Evolutionary conservation across 192 early-diverging fungal species (phyloP).

Genomic region (Rhizophagus clarus): DNA sequence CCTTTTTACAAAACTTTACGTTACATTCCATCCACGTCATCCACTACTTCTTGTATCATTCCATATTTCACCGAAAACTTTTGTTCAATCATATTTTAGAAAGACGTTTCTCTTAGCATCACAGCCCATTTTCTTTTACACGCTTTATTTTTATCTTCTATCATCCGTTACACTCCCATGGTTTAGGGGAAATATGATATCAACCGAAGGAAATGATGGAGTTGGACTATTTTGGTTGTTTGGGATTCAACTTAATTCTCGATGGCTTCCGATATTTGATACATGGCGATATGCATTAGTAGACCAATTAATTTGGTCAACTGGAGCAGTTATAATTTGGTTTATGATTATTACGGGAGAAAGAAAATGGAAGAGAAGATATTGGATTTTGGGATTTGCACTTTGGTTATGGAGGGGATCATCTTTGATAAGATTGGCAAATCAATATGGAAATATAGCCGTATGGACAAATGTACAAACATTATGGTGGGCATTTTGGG

Average conservation of each 20-base stretch:
- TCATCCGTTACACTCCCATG: constrained; percentile 59
- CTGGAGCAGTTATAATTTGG: background rate
- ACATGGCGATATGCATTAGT: constrained; percentile 1
- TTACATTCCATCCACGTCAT: constrained; percentile 41
- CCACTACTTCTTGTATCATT: constrained; percentile 15
- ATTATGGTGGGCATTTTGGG: constrained; percentile 20
- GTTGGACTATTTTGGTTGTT: constrained; percentile 57
- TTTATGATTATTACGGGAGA: constrained; percentile 17
- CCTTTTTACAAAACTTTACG: constrained; percentile 26
- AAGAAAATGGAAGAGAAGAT: constrained; percentile 2
- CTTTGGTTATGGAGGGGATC: constrained; percentile 21
- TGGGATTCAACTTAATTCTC: constrained; percentile 42
- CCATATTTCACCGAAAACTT: constrained; percentile 32
- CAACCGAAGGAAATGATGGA: constrained; percentile 42
- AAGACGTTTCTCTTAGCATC: constrained; percentile 29
- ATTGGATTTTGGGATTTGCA: background rate
- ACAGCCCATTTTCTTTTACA: constrained; percentile 37
- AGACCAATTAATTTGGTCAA: background rate
- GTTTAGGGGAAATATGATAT: constrained; percentile 73
- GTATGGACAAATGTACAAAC: constrained; percentile 14
- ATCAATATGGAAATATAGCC: background rate
- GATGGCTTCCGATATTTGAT: constrained; percentile 1
- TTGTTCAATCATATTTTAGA: constrained; percentile 8
- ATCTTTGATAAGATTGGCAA: background rate
- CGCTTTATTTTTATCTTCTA: constrained; percentile 40